These are phyloP conservation scores for Aquilaria yunnanensis DNA, from an alignment of 345 rosid species.

Conservation along the genomic window DNA sequence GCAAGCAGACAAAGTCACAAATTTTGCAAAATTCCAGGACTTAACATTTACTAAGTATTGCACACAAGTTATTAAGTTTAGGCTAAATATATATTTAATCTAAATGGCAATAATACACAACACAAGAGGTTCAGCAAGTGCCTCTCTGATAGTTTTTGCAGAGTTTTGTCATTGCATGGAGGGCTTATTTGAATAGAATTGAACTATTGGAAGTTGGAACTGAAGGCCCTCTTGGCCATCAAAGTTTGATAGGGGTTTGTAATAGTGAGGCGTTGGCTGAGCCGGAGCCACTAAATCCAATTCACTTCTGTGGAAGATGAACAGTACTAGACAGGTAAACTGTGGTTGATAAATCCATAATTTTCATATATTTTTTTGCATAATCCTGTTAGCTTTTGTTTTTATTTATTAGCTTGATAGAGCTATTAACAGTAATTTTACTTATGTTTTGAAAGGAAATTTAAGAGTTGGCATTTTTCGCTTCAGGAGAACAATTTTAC, in stretches of 20 bases:
- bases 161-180: conserved; percentile 3
- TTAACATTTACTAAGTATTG: too few relatives aligned
- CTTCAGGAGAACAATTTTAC: too few relatives aligned
- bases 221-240: conserved; percentile 3
- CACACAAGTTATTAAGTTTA: too few relatives aligned
- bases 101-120: neutral
- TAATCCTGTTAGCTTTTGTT: too few relatives aligned
- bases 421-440: too few relatives aligned
- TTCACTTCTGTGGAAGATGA: neutral
- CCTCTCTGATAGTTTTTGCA: neutral
- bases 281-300: neutral
- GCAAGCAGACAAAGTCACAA: too few relatives aligned
- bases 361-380: too few relatives aligned
- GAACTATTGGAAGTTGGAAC: neutral
- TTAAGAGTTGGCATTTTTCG: too few relatives aligned
- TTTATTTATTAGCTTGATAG: too few relatives aligned
- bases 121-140: conserved; percentile 1
- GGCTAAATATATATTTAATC: too few relatives aligned
- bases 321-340: neutral
- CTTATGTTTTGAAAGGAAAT: too few relatives aligned
- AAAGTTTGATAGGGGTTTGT: neutral
- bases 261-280: neutral
- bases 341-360: neutral
- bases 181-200: neutral
- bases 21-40: too few relatives aligned